Conservation (phyloP, 108 stramenopile genomes). For the Cyclostephanos tholiformis region DNA sequence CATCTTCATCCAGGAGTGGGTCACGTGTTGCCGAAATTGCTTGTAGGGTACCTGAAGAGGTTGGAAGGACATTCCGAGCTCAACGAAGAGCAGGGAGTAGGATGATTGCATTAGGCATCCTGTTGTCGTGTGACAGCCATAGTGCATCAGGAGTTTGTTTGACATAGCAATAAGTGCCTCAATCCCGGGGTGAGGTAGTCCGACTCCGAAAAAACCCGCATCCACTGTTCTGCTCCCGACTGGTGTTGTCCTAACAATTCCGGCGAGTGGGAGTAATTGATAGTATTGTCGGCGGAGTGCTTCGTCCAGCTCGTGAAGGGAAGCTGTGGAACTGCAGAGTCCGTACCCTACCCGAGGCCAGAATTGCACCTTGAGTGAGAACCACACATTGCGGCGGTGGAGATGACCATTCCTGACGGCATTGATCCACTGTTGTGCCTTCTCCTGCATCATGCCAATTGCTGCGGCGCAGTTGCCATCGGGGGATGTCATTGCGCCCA, state of each 20-base stretch:
- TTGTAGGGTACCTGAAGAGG: too few relatives aligned
- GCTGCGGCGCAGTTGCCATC: not conserved
- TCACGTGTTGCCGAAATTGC: not conserved
- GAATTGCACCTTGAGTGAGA: not conserved
- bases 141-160: not conserved
- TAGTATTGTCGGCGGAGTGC: not conserved
- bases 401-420: not conserved
- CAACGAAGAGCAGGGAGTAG: not conserved
- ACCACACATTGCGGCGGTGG: not conserved
- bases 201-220: not conserved
- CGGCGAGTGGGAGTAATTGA: not conserved
- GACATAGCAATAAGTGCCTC: not conserved
- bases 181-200: not conserved
- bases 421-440: not conserved
- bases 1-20: too few relatives aligned
- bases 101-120: not conserved
- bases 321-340: not conserved
- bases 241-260: not conserved
- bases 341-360: not conserved
- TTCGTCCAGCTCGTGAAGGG: not conserved
- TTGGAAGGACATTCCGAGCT: not conserved
- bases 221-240: too few relatives aligned
- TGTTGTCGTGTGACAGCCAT: not conserved
- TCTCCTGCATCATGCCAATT: not conserved
- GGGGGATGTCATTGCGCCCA: not conserved